A percentile compares a stretch with the other conserved stretches of the same genome.
phyloP scores from a whole-genome alignment of 83 land plant species.

The Picea abies region DNA sequence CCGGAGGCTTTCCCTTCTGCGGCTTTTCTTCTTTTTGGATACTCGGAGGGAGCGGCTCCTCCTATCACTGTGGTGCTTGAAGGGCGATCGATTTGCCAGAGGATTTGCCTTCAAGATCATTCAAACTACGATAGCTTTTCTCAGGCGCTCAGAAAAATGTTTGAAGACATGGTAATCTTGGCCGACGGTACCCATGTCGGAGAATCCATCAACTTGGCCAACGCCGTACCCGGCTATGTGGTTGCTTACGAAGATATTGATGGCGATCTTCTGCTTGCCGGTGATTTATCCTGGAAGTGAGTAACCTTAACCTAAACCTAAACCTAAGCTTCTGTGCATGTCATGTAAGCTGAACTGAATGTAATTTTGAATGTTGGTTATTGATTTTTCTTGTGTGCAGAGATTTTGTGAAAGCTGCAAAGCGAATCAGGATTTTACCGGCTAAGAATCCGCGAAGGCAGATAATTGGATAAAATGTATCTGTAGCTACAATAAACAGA shows the following conservation, averaged over 20 bases:
- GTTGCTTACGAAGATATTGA: constrained; percentile 66
- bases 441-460: constrained; percentile 35
- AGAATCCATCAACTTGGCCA: constrained; percentile 23
- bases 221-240: constrained; percentile 56
- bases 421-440: constrained; percentile 57
- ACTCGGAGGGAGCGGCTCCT: constrained; percentile 32
- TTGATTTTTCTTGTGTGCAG: constrained; percentile 16
- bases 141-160: constrained; percentile 45
- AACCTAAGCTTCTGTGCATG: background rate
- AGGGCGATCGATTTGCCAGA: constrained; percentile 67
- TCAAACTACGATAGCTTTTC: constrained; percentile 49
- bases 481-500: too few species aligned
- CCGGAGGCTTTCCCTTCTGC: background rate
- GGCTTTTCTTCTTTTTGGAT: constrained; percentile 18
- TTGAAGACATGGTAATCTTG: constrained; percentile 22
- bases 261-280: constrained; percentile 62
- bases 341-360: background rate
- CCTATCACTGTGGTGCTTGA: constrained; percentile 60
- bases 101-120: constrained; percentile 44
- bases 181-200: background rate
- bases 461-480: background rate
- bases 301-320: background rate
- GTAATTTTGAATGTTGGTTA: background rate
- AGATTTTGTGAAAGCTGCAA: constrained; percentile 59
- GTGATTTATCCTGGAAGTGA: constrained; percentile 62